A percentile compares a stretch with the other conserved stretches of the same genome.
Evolutionary conservation across 2,329 filamentous ascomycete genomes (phyloP).

Genomic region (Fusarium tjaetaba): DNA sequence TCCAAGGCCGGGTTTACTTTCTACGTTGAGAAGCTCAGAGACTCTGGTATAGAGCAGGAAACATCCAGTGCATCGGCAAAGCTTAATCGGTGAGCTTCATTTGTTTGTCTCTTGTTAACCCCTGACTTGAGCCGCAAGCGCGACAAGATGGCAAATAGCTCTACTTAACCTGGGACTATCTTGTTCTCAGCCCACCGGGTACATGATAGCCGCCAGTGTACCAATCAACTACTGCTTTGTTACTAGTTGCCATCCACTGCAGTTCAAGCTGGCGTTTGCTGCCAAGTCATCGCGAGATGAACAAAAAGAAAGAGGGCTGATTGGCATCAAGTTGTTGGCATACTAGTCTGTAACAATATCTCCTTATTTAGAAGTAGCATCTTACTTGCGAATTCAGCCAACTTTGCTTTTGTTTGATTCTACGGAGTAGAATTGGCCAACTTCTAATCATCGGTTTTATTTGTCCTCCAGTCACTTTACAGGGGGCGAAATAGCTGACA

Average conservation of each 20-base stretch:
- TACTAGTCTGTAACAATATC: neutral
- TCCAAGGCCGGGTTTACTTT: neutral
- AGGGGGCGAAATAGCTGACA: neutral
- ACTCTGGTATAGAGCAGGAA: neutral
- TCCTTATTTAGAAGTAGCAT: neutral
- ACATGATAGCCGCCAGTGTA: conserved; percentile 10
- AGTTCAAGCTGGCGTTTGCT: neutral
- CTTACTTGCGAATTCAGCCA: neutral
- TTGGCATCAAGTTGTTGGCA: neutral
- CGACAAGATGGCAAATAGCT: conserved; percentile 27
- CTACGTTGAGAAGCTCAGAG: conserved; percentile 15
- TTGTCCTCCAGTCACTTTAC: neutral
- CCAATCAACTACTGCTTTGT: neutral
- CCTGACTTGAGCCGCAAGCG: conserved; percentile 37
- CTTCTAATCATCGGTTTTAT: neutral
- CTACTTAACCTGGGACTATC: neutral
- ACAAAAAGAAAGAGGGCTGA: neutral
- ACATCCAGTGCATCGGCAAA: neutral
- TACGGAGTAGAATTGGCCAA: neutral
- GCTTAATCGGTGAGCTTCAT: conserved; percentile 1
- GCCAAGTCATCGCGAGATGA: neutral
- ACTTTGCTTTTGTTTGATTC: conserved; percentile 13
- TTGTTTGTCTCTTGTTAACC: conserved; percentile 13
- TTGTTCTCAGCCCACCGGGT: neutral
- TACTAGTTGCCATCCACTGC: neutral